A percentile compares a stretch with the other conserved stretches of the same genome.
Evolutionary conservation across 371 early-diverging fungal genomes (phyloP).

Genomic region (Thermomucor indicae-seudaticae): DNA sequence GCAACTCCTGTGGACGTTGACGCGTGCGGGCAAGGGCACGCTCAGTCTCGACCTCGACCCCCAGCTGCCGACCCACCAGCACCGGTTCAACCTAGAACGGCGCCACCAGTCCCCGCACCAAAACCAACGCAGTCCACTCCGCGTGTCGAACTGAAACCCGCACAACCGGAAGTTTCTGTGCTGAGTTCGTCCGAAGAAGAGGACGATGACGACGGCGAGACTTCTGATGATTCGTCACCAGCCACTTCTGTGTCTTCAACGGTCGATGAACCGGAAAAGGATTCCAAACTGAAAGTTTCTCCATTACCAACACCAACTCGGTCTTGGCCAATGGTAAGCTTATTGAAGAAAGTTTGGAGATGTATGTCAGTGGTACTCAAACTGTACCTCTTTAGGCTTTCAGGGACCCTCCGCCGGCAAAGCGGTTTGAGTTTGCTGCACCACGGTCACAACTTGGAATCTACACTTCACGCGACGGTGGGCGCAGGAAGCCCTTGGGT

Average conservation of each 20-base stretch:
- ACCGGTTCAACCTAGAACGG: neutral
- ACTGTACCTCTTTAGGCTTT: constrained; percentile 3
- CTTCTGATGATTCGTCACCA: constrained; percentile 1
- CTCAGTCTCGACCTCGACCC: too few relatives aligned
- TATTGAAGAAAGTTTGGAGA: neutral
- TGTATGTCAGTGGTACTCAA: neutral
- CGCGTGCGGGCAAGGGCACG: constrained; percentile 2
- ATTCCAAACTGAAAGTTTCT: constrained; percentile 1
- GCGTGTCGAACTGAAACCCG: constrained; percentile 3
- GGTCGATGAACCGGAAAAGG: neutral
- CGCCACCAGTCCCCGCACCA: constrained; percentile 1
- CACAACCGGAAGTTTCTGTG: constrained; percentile 2
- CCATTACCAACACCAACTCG: constrained; percentile 9
- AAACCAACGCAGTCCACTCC: constrained; percentile 4
- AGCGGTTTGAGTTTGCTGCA: constrained; percentile 9
- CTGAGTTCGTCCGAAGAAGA: constrained; percentile 1
- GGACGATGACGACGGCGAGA: constrained; percentile 6
- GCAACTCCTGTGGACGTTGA: constrained; percentile 1
- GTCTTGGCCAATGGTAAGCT: constrained; percentile 15
- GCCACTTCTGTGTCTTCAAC: constrained; percentile 4
- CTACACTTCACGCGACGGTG: constrained; percentile 5
- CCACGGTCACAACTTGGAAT: constrained; percentile 12
- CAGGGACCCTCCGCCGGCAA: constrained; percentile 4
- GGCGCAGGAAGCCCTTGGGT: constrained; percentile 14
- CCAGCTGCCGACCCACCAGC: neutral